Evolutionary conservation across 208 protist species (phyloP), one percentile per base, ranked within the genome.

Genomic region (Acanthamoeba triangularis): DNA sequence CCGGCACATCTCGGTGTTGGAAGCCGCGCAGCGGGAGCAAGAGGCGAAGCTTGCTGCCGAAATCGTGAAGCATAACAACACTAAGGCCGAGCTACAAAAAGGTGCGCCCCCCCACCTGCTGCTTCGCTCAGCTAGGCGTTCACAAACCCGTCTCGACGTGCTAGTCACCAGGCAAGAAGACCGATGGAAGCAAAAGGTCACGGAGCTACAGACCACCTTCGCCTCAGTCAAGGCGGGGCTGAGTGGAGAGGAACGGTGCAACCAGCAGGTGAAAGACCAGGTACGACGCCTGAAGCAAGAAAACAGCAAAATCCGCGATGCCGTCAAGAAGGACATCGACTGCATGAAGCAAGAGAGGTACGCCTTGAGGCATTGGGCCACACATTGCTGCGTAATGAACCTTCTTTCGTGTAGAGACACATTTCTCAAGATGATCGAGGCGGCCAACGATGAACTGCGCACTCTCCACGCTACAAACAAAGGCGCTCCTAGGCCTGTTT

Each of bases 121-220:
- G 3, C 41, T 8, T 85, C 74, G 28, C 18, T 25, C 13, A 14
- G 11, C 25, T 37, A 35, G 33, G 30, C 65, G 23, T 1, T 74
- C 1, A 37, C 23, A 37, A 16, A 25, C 65, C 35, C 18, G 5
- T 74, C 11, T 3, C 14, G 4, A 28, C 18, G 11, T 30, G 5
- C 35, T n/a, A 88, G 80, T 88, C 20, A 23, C 52, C 30, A 88
- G 28, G 52, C 80, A 88, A 63, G 80, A 88, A 25, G 80, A 88
- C 4, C n/a, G 80, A 35, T 88, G 80, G 80, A 88, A 88, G n/a
- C 80, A 88, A 28, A 88, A 88, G 49, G 80, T 88, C 30, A 41
- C 23, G 30, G 80, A 88, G 49, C 80, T 88, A 1, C 80, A 88
- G 35, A 88, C 28, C 4, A 88, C 80, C 49, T 54, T 65, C 28